Conservation (phyloP, 2,329 filamentous ascomycete genomes). For the Aspergillus terreus region DNA sequence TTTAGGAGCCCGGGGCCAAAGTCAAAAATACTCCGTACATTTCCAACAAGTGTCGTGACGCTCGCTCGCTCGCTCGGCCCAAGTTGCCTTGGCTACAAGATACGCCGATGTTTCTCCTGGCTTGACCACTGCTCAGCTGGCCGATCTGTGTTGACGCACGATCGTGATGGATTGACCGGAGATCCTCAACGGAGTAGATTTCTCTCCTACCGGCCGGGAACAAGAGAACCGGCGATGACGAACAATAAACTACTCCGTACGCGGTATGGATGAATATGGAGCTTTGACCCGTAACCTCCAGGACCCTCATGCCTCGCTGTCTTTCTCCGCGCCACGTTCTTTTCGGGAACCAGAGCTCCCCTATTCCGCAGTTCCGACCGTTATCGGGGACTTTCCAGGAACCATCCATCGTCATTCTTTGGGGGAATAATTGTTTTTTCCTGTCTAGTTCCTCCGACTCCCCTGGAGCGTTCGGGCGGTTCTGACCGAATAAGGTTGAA, state of each 20-base stretch:
- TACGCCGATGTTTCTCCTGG: background rate
- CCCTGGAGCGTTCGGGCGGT: background rate
- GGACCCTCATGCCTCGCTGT: background rate
- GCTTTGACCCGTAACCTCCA: background rate
- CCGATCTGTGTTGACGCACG: too few relatives aligned
- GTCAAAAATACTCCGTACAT: background rate
- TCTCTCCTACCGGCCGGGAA: too few relatives aligned
- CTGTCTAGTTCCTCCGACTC: background rate
- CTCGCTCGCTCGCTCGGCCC: background rate
- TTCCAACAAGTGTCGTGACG: background rate
- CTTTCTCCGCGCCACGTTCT: constrained; percentile 6
- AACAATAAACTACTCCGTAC: constrained; percentile 1
- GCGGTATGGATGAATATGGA: too few relatives aligned
- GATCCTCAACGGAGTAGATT: too few relatives aligned
- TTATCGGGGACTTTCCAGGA: background rate
- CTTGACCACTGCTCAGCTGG: too few relatives aligned
- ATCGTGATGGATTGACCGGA: too few relatives aligned
- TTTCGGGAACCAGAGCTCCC: constrained; percentile 1
- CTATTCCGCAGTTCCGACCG: constrained; percentile 6
- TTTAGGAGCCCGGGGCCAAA: constrained; percentile 11
- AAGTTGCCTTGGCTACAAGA: background rate
- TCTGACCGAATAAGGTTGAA: constrained; percentile 8
- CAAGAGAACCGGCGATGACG: background rate
- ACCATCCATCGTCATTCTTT: too few relatives aligned
- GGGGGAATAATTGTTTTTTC: too few relatives aligned